A percentile compares a stretch with the other conserved stretches of the same genome.
Evolutionary conservation across 2,329 filamentous ascomycete genomes (phyloP).

Genomic region (Allantophomopsis cytisporea): DNA sequence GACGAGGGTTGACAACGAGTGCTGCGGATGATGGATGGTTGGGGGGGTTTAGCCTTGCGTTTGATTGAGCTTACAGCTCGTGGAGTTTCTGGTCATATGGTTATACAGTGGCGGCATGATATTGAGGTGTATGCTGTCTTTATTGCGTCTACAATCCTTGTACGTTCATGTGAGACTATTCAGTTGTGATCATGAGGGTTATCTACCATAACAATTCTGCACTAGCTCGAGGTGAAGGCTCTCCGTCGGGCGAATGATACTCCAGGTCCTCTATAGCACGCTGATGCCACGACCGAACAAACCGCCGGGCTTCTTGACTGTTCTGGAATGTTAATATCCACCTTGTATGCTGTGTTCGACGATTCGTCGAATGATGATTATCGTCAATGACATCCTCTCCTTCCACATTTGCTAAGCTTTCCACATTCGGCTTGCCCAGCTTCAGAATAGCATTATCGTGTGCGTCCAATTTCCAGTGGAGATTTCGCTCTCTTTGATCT

Average conservation of each 20-base stretch:
- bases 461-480: slow-evolving; percentile 16
- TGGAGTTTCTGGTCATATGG: slow-evolving; percentile 17
- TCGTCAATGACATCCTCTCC: not conserved
- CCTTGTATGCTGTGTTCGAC: slow-evolving; percentile 5
- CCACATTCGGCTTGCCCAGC: slow-evolving; percentile 4
- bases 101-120: slow-evolving; percentile 15
- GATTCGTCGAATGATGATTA: not conserved
- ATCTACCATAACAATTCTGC: slow-evolving; percentile 32
- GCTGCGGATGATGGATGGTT: not conserved
- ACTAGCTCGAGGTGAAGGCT: slow-evolving; percentile 24
- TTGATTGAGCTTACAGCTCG: slow-evolving; percentile 8
- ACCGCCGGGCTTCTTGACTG: slow-evolving; percentile 22
- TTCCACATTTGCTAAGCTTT: not conserved
- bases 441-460: slow-evolving; percentile 1
- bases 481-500: slow-evolving; percentile 16
- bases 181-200: slow-evolving; percentile 2
- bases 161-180: slow-evolving; percentile 2
- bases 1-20: slow-evolving; percentile 3
- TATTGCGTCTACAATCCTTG: too few species aligned
- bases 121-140: slow-evolving; percentile 2
- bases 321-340: slow-evolving; percentile 17
- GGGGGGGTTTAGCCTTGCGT: slow-evolving; percentile 1
- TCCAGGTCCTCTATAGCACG: slow-evolving; percentile 23
- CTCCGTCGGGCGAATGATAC: slow-evolving; percentile 19
- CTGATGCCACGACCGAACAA: slow-evolving; percentile 36